A percentile compares a stretch with the other conserved stretches of the same genome.
These are phyloP conservation scores for Ustilago lituana DNA, from an alignment of 1,284 basidiomycete species.

Conservation along the genomic window DNA sequence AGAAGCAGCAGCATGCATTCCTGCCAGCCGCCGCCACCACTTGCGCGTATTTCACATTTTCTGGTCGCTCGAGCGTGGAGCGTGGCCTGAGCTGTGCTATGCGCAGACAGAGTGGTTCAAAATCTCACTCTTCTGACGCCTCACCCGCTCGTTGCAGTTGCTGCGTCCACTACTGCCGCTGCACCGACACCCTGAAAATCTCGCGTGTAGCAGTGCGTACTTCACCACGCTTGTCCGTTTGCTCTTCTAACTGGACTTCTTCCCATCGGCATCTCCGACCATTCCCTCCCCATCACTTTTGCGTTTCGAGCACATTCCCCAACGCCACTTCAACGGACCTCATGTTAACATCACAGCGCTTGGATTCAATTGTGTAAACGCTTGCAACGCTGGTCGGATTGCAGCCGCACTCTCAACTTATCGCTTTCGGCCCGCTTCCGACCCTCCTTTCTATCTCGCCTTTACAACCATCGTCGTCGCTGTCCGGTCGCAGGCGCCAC, in stretches of 20 bases:
- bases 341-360: no score
- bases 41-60: constrained; percentile 5
- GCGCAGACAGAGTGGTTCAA: neutral
- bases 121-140: neutral
- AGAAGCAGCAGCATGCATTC: no score
- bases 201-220: no score
- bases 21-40: no score
- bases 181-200: no score
- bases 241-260: neutral
- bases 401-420: no score
- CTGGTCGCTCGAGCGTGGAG: no score
- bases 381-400: constrained; percentile 23
- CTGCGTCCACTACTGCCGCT: neutral
- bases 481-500: neutral
- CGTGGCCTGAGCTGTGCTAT: no score
- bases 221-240: no score
- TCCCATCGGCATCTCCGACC: neutral
- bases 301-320: constrained; percentile 2
- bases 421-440: neutral
- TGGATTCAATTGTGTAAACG: no score
- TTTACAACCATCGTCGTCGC: constrained; percentile 10
- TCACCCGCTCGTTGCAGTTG: no score
- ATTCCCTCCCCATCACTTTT: neutral
- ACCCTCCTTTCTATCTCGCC: neutral
- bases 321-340: no score